Evolutionary conservation across 2,329 filamentous ascomycete genomes (phyloP).

Genomic region (Orbilia javanica): DNA sequence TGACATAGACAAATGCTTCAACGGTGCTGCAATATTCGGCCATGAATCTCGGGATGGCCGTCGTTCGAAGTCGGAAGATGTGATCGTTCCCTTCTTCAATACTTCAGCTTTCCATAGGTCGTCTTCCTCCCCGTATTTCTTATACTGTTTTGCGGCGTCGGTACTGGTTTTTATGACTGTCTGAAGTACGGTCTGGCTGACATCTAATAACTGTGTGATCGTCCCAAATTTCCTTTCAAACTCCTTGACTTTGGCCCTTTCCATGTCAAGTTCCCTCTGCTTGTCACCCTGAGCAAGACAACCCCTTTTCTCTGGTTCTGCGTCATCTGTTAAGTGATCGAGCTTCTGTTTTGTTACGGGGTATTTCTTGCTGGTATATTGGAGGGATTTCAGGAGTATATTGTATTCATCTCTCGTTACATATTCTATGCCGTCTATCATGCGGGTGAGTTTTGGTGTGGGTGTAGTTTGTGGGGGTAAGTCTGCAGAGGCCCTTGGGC

Average conservation of each 20-base stretch:
- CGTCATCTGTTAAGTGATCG: not conserved
- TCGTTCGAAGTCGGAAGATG: conserved; percentile 20
- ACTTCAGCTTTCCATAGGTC: conserved; percentile 21
- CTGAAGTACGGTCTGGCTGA: not conserved
- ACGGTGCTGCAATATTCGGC: conserved; percentile 9
- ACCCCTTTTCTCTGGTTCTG: not conserved
- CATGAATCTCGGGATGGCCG: not conserved
- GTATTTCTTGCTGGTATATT: conserved; percentile 13
- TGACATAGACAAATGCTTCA: not conserved
- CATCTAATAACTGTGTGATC: not conserved
- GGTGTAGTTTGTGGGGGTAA: not conserved
- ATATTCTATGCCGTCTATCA: conserved; percentile 26
- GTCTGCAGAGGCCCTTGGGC: not conserved
- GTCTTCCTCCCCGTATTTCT: not conserved
- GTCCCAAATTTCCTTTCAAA: conserved; percentile 32
- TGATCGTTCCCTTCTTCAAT: conserved; percentile 1
- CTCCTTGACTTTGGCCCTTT: conserved; percentile 24
- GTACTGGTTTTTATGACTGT: not conserved
- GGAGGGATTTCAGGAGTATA: conserved; percentile 1
- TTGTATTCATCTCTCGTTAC: conserved; percentile 17
- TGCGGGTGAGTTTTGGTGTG: not conserved
- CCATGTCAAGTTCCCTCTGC: conserved; percentile 1
- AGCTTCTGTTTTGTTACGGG: not conserved
- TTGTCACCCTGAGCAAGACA: not conserved
- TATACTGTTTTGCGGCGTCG: conserved; percentile 12